Evolutionary conservation across 345 rosid genomes (phyloP).

Genomic region (Diplotaxis tenuifolia): DNA sequence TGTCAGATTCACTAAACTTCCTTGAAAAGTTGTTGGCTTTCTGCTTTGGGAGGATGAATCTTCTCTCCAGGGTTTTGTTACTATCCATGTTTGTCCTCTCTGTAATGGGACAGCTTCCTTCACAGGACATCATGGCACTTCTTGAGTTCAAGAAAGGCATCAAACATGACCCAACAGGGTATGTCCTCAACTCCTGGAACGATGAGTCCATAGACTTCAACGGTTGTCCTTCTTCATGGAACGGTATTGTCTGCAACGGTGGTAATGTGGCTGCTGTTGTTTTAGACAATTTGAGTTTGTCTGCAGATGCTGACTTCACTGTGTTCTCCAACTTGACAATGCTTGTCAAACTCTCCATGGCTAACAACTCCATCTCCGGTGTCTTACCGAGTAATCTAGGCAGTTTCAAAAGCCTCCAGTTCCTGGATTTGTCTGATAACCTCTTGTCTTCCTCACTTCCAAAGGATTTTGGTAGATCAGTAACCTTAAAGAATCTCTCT

Average conservation of each 20-base stretch:
- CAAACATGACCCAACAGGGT: slow-evolving; percentile 94
- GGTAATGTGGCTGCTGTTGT: slow-evolving; percentile 87
- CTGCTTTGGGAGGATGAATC: slow-evolving; percentile 28
- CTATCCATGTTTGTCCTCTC: slow-evolving; percentile 48
- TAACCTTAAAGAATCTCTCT: slow-evolving; percentile 65
- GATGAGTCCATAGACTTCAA: slow-evolving; percentile 94
- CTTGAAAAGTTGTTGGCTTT: slow-evolving; percentile 19
- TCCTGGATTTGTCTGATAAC: slow-evolving; percentile 75
- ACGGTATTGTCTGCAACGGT: slow-evolving; percentile 87
- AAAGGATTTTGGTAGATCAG: slow-evolving; percentile 58
- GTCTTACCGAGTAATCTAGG: slow-evolving; percentile 63
- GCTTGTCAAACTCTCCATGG: slow-evolving; percentile 88
- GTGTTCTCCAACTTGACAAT: slow-evolving; percentile 74
- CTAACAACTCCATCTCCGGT: slow-evolving; percentile 83
- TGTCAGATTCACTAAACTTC: slow-evolving; percentile 30
- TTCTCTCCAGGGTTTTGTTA: slow-evolving; percentile 36
- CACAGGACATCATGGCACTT: slow-evolving; percentile 90
- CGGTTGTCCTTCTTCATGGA: slow-evolving; percentile 98
- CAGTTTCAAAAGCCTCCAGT: slow-evolving; percentile 70
- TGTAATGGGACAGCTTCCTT: slow-evolving; percentile 87
- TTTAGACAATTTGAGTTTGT: slow-evolving; percentile 71
- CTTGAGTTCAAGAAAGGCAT: slow-evolving; percentile 94
- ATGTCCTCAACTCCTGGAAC: slow-evolving; percentile 91
- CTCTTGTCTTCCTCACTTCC: slow-evolving; percentile 67
- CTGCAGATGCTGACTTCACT: slow-evolving; percentile 80